Evolutionary conservation across 2,329 filamentous ascomycete genomes (phyloP), one percentile per base, ranked within the genome.

Genomic region (Ceratocystis harringtonii): DNA sequence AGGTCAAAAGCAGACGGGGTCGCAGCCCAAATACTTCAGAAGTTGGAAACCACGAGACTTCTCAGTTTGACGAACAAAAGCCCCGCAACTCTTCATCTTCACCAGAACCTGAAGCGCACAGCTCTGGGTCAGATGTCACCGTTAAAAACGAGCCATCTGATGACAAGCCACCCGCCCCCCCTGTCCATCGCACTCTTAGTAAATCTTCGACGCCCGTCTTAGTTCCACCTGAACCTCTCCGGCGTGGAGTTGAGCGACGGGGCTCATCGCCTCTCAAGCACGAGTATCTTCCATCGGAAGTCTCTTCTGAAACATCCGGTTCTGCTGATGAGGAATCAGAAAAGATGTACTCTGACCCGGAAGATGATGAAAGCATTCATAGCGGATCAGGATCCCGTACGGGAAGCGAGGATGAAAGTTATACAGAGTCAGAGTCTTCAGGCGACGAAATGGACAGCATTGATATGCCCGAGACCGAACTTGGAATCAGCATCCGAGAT

Each of bases 231-330:
- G 66, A 67, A 8, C 63, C 58, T 30, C 60, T 65, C 2, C 66
- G 63, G 7, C 64, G 44, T n/a, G 79, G 74, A 74, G 69, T 83
- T 25, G 83, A 87, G 72, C 84, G 92, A 57, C 84, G 91, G 19
- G 88, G 85, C 1, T 97, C 94, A 0, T 99, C 94, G 1, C 94
- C 94, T 0, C 79, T 99, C 62, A 99, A 99, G 77, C 92, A 97
- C 72, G 92, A 99, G 76, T 99, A 96, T 71, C 87, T 92, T 68
- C 92, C 92, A 15, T 97, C 94, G 0, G 83, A 86, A 62, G 75
- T 79, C 61, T 84, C 82, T 0, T 85, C 83, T 0, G 77, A 84
- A 5, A 84, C 83, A 58, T 86, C 84, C 0, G 82, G 84, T 8
- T 50, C 57, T 12, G 43, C 84, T 5, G 84, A 81, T 5, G 80